Percentiles rank a stretch among this genome's conserved stretches.
Evolutionary conservation across 306 rosid genomes (phyloP).

Genomic region (Prinsepia uniflora): DNA sequence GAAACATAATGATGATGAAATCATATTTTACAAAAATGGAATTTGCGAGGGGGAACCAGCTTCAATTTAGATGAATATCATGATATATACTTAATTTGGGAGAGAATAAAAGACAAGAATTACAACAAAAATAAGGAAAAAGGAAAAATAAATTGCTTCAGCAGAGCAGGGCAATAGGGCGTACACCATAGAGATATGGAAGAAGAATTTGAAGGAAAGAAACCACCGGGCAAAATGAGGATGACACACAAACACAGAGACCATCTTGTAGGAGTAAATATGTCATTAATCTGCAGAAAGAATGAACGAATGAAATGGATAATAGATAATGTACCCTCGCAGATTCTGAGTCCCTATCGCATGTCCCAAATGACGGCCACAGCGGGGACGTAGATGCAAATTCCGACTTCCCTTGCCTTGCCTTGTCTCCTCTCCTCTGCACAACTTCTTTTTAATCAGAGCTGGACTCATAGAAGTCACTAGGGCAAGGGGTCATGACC

Average conservation of each 20-base stretch:
- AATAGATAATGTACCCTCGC: conserved; percentile 24
- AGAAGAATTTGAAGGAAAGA: conserved; percentile 16
- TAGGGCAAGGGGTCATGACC: conserved; percentile 95
- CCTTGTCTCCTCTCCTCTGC: neutral
- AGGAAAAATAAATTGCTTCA: neutral
- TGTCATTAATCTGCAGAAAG: conserved; percentile 32
- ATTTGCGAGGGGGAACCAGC: conserved; percentile 24
- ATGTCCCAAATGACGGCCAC: conserved; percentile 20
- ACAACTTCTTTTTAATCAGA: conserved; percentile 49
- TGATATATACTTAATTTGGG: conserved; percentile 61
- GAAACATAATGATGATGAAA: conserved; percentile 7
- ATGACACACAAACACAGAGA: neutral
- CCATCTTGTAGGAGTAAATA: conserved; percentile 2
- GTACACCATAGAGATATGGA: conserved; percentile 13
- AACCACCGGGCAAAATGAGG: conserved; percentile 27
- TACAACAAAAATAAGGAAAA: conserved; percentile 22
- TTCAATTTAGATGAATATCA: conserved; percentile 49
- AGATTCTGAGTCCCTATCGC: conserved; percentile 28
- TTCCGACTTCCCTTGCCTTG: conserved; percentile 9
- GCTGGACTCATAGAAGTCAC: conserved; percentile 85
- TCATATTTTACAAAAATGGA: conserved; percentile 52
- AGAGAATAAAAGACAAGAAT: conserved; percentile 41
- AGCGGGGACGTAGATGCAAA: conserved; percentile 20
- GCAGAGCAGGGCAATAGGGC: too few relatives aligned
- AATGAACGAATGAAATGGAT: conserved; percentile 35